Percentiles rank a stretch among this genome's conserved stretches.
Evolutionary conservation across 2,329 filamentous ascomycete species (phyloP).

Genomic region (Colletotrichum brevisporum): DNA sequence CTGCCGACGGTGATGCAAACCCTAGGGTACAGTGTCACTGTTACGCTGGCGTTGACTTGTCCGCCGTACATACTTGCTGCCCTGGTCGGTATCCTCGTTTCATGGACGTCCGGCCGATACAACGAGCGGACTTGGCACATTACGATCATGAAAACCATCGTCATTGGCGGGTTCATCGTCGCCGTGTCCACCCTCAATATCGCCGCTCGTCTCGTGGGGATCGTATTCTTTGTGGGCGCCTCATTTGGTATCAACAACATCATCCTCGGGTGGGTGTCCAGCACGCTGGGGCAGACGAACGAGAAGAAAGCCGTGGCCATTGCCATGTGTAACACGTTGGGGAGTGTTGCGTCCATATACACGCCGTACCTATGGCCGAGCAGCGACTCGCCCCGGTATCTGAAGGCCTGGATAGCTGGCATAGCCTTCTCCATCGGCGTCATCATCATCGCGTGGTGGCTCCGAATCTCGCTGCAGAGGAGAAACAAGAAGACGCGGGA

Average conservation of each 20-base stretch:
- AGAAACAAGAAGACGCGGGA: constrained; percentile 51
- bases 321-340: constrained; percentile 55
- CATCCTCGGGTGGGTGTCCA: constrained; percentile 58
- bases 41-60: constrained; percentile 63
- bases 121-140: constrained; percentile 65
- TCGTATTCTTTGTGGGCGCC: constrained; percentile 54
- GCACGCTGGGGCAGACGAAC: constrained; percentile 58
- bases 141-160: constrained; percentile 56
- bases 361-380: constrained; percentile 58
- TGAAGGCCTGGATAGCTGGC: constrained; percentile 35
- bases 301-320: constrained; percentile 62
- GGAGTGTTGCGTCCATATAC: constrained; percentile 54
- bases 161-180: constrained; percentile 55
- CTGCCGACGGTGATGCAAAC: constrained; percentile 81
- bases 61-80: constrained; percentile 58
- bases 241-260: constrained; percentile 59
- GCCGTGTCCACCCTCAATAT: constrained; percentile 44
- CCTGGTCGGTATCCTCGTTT: constrained; percentile 53
- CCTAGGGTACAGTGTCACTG: constrained; percentile 57
- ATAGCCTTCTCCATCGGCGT: constrained; percentile 50
- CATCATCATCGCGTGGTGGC: constrained; percentile 52
- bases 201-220: constrained; percentile 46
- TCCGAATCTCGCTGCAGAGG: constrained; percentile 51
- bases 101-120: constrained; percentile 58
- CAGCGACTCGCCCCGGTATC: constrained; percentile 43